Evolutionary conservation across 1,139 yeast species (phyloP).

Genomic region (Zhuliangozyma parablackwelliae): DNA sequence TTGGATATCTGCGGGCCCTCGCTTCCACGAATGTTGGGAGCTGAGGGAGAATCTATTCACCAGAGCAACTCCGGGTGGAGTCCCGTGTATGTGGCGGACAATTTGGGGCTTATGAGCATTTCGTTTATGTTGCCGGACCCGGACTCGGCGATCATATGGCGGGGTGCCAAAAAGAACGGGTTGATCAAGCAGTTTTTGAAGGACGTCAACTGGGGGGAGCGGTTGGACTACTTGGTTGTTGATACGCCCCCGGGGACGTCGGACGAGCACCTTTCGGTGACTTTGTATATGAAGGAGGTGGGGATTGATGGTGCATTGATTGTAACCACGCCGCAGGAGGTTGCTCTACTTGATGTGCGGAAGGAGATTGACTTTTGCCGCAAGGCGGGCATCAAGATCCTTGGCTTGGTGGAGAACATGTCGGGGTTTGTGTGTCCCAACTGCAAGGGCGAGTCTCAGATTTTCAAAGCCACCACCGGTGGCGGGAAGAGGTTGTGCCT

Average conservation of each 20-base stretch:
- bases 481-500: conserved; percentile 85
- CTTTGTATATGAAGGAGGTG: conserved; percentile 79
- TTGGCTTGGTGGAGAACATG: conserved; percentile 97
- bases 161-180: conserved; percentile 93
- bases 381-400: conserved; percentile 78
- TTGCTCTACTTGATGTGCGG: conserved; percentile 87
- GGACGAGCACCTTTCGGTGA: conserved; percentile 91
- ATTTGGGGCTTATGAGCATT: conserved; percentile 91
- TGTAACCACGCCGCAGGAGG: conserved; percentile 98
- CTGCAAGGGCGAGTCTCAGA: conserved; percentile 85
- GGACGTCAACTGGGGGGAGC: conserved; percentile 93
- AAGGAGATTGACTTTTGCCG: conserved; percentile 93
- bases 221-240: conserved; percentile 77
- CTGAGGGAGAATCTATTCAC: conserved; percentile 81
- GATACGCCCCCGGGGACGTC: conserved; percentile 99
- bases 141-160: conserved; percentile 94
- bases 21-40: conserved; percentile 90
- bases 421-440: conserved; percentile 96
- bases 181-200: conserved; percentile 89
- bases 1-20: conserved; percentile 98
- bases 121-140: conserved; percentile 92
- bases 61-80: conserved; percentile 93
- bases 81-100: conserved; percentile 94
- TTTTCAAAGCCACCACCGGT: conserved; percentile 93
- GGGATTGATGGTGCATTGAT: conserved; percentile 95